Percentiles rank a stretch among this genome's conserved stretches.
phyloP scores from a whole-genome alignment of 306 rosid genomes.

The Glycine tomentella region DNA sequence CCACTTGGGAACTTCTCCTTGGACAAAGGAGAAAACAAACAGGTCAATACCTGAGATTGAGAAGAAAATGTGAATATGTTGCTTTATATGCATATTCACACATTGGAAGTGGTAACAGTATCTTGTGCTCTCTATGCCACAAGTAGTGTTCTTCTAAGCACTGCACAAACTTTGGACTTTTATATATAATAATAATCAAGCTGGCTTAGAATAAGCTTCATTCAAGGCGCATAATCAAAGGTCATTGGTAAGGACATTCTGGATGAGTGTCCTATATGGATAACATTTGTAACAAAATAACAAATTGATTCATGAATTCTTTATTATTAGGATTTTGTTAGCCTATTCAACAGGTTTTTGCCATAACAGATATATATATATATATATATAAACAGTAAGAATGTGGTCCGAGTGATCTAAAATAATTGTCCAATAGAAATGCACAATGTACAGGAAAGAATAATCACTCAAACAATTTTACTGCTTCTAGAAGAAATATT shows the following conservation, averaged over 20 bases:
- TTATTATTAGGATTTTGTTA: neutral
- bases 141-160: constrained; percentile 37
- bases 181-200: too few relatives aligned
- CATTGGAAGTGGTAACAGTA: constrained; percentile 33
- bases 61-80: too few relatives aligned
- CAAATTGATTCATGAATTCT: neutral
- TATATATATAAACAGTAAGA: neutral
- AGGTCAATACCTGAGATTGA: too few relatives aligned
- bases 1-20: constrained; percentile 45
- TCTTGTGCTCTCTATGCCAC: neutral
- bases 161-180: neutral
- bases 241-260: constrained; percentile 9
- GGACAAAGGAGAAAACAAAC: constrained; percentile 36
- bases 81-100: constrained; percentile 7
- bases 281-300: neutral
- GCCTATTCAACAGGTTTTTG: neutral
- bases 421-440: neutral
- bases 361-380: too few relatives aligned
- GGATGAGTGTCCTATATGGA: neutral
- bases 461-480: neutral
- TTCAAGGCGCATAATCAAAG: neutral
- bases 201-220: constrained; percentile 12
- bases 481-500: too few relatives aligned
- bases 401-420: neutral
- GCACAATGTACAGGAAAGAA: neutral